These are phyloP conservation scores for Parsonsia alboflavescens DNA, from an alignment of 257 asterid species.

Conservation along the genomic window DNA sequence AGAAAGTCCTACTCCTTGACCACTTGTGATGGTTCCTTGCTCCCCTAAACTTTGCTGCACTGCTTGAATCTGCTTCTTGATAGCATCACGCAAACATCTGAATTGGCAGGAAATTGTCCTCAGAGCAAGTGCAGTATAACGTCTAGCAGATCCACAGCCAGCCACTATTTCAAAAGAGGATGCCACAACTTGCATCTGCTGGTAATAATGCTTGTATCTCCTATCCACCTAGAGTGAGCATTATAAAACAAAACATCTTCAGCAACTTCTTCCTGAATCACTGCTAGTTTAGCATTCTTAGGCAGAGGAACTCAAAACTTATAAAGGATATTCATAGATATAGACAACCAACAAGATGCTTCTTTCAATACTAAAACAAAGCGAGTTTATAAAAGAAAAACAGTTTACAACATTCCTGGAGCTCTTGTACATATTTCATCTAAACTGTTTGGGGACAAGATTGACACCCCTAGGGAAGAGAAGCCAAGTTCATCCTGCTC, in stretches of 20 bases:
- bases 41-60: conserved; percentile 54
- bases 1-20: conserved; percentile 40
- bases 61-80: conserved; percentile 56
- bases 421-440: background rate
- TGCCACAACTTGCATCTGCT: conserved; percentile 56
- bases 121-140: conserved; percentile 66
- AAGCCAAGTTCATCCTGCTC: background rate
- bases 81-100: conserved; percentile 50
- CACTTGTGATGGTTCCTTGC: conserved; percentile 25
- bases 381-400: background rate
- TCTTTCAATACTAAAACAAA: background rate
- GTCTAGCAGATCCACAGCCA: conserved; percentile 59
- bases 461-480: background rate
- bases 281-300: background rate
- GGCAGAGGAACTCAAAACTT: background rate
- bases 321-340: no score
- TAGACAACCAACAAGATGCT: background rate
- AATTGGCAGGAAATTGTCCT: conserved; percentile 68
- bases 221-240: conserved; percentile 50
- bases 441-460: background rate
- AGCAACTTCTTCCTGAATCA: background rate
- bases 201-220: conserved; percentile 54
- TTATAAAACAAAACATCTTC: conserved; percentile 2
- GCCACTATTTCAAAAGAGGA: conserved; percentile 59
- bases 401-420: background rate